Evolutionary conservation across 768 basidiomycete species (phyloP).

Genomic region (Gyrodon lividus): DNA sequence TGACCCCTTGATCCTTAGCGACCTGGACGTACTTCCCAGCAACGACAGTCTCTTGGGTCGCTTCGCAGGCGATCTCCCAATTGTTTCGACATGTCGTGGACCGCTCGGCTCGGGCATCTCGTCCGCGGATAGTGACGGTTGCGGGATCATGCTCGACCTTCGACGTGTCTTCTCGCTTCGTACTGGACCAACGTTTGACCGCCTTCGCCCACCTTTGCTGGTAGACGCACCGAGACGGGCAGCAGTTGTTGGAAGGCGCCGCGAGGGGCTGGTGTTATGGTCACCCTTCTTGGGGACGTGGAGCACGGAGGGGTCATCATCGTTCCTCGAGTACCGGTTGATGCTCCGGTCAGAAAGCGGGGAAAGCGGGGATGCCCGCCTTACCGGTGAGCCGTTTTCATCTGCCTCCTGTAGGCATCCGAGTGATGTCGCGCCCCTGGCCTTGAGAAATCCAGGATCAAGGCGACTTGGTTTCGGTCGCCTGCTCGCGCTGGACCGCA

Average conservation of each 20-base stretch:
- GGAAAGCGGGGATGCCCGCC: conserved; percentile 43
- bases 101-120: conserved; percentile 35
- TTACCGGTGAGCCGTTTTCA: conserved; percentile 46
- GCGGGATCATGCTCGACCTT: conserved; percentile 81
- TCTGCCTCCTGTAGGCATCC: conserved; percentile 73
- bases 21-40: conserved; percentile 38
- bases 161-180: conserved; percentile 71
- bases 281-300: conserved; percentile 38
- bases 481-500: conserved; percentile 27
- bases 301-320: conserved; percentile 20
- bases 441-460: conserved; percentile 64
- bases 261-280: conserved; percentile 42
- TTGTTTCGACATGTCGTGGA: conserved; percentile 43
- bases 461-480: conserved; percentile 66
- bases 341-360: conserved; percentile 70
- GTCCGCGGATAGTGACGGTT: conserved; percentile 47
- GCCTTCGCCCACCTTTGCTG: conserved; percentile 47
- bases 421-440: conserved; percentile 49
- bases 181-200: conserved; percentile 76
- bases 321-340: conserved; percentile 42
- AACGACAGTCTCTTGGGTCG: conserved; percentile 58
- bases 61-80: conserved; percentile 54
- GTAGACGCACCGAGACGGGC: conserved; percentile 36
- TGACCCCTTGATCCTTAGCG: conserved; percentile 33
- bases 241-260: conserved; percentile 49